Evolutionary conservation across 352 stramenopile genomes (phyloP), one percentile per base, ranked within the genome.

Genomic region (Globisporangium lucens): DNA sequence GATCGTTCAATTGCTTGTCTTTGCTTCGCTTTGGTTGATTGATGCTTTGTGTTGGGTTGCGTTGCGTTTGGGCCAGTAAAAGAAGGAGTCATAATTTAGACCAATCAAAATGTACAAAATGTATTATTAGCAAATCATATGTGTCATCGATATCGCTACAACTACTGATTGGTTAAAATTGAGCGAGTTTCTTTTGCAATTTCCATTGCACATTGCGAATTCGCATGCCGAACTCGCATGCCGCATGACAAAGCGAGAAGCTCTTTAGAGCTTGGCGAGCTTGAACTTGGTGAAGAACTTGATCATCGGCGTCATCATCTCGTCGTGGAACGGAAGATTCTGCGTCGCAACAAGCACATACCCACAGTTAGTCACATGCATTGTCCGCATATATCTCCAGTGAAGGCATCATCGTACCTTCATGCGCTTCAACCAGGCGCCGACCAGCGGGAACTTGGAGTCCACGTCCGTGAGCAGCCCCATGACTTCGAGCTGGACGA

Each of bases 221-320:
- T 30, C 29, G 29, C 3, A 30, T 30, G 29, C 29, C 29, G 29
- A 33, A 33, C 30, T 33, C 30, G 30, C 0, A 33, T 33, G 5
- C 30, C 30, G 30, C 30, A 4, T 5, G 30, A 6, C 30, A 33
- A 33, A 33, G 15, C 13, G 13, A 43, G 33, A 67, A 33, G 30
- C 30, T 33, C 30, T 33, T 61, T 68, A 89, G 22, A 89, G 66
- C 69, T 85, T 85, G 58, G 76, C 56, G 22, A 91, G 74, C 58
- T 86, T 83, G 72, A 86, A 91, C 70, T 91, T 91, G 60, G 61
- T 63, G 73, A 89, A 88, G 68, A 89, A 89, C 69, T 85, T 77
- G 68, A 80, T 71, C 80, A 91, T 89, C 24, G 78, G 72, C 35
- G 72, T 76, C 56, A 91, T 64, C 75, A 89, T 81, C 65, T 91